phyloP scores from a whole-genome alignment of 2,329 filamentous ascomycete genomes.

The Fusarium newnesense region DNA sequence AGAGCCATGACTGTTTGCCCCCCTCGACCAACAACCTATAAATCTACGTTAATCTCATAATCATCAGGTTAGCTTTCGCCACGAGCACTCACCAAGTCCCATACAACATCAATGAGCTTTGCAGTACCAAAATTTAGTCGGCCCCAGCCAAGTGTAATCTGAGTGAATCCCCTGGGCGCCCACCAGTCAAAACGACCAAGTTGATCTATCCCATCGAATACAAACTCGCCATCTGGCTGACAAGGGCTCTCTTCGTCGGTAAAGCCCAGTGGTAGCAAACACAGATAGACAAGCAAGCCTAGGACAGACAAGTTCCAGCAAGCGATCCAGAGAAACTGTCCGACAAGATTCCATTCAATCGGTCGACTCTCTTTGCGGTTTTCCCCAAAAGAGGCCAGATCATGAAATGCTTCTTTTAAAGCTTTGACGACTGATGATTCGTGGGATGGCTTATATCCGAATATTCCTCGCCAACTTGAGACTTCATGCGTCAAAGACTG shows the following conservation, averaged over 20 bases:
- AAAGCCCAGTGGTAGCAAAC: rapidly evolving
- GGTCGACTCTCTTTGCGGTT: not conserved
- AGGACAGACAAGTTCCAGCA: not conserved
- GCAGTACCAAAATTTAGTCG: not conserved
- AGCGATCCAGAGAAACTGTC: rapidly evolving
- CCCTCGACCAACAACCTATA: slow-evolving; percentile 12
- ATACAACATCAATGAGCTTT: slow-evolving; percentile 11
- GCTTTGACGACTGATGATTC: rapidly evolving
- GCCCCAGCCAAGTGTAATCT: not conserved
- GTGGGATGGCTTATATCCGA: not conserved
- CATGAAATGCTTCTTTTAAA: rapidly evolving
- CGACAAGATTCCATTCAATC: not conserved
- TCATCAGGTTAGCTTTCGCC: rapidly evolving
- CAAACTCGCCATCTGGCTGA: not conserved
- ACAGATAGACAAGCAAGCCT: rapidly evolving
- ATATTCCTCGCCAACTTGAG: not conserved
- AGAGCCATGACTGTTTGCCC: not conserved
- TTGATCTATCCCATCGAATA: rapidly evolving
- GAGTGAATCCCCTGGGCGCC: slow-evolving; percentile 1
- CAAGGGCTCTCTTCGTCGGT: not conserved
- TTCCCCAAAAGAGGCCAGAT: not conserved
- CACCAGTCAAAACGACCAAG: not conserved
- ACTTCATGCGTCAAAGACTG: rapidly evolving
- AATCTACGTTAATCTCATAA: rapidly evolving
- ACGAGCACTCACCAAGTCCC: slow-evolving; percentile 11